Conservation (phyloP, 805 yeast genomes). For the Wickerhamomyces bovis region DNA sequence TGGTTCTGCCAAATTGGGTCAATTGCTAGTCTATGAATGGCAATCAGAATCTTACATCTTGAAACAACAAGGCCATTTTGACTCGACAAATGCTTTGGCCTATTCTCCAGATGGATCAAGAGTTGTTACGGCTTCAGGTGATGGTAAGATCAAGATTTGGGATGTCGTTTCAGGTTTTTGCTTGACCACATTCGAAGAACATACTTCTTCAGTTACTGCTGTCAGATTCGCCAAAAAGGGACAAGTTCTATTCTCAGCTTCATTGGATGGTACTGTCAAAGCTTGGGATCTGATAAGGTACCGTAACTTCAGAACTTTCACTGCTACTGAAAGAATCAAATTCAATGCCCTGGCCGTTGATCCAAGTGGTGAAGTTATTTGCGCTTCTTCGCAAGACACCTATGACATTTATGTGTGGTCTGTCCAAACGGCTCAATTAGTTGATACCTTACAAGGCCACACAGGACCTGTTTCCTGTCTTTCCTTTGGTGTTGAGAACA, state of each 20-base stretch:
- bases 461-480: conserved; percentile 91
- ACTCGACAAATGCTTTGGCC: conserved; percentile 72
- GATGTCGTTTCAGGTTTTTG: conserved; percentile 91
- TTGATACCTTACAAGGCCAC: conserved; percentile 87
- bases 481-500: conserved; percentile 75
- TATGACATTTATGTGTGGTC: conserved; percentile 95
- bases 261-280: conserved; percentile 92
- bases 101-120: conserved; percentile 95
- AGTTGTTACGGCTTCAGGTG: conserved; percentile 91
- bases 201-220: conserved; percentile 81
- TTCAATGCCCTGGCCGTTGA: conserved; percentile 89
- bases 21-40: conserved; percentile 95
- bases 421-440: conserved; percentile 88
- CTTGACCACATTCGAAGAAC: conserved; percentile 86
- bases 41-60: conserved; percentile 92
- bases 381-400: conserved; percentile 88
- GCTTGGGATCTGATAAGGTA: conserved; percentile 95
- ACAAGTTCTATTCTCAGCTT: conserved; percentile 84
- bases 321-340: conserved; percentile 84
- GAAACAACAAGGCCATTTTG: conserved; percentile 97
- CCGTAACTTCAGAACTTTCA: conserved; percentile 90
- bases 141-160: conserved; percentile 96
- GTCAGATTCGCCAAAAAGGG: conserved; percentile 86
- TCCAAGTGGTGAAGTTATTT: conserved; percentile 94
- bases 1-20: conserved; percentile 90